These are phyloP conservation scores for Volvox carteri DNA, from an alignment of 163 green algal species.

Conservation along the genomic window DNA sequence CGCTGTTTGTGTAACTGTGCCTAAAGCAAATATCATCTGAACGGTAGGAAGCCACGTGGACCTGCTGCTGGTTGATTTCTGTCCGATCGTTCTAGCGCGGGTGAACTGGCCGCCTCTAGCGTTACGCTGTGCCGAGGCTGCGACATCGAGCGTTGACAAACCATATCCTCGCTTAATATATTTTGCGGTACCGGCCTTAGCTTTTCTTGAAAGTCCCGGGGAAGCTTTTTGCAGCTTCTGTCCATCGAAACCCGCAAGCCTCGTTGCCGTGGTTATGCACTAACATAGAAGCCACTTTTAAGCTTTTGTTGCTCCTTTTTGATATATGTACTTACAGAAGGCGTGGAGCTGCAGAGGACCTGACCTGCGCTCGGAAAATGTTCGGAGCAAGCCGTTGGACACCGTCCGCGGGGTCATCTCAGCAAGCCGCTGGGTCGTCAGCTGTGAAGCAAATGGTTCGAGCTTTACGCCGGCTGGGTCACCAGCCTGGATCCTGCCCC, in stretches of 20 bases:
- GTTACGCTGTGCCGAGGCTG: background rate
- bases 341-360: background rate
- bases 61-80: background rate
- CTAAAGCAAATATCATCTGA: background rate
- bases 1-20: background rate
- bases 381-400: slow-evolving; percentile 15
- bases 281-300: no score
- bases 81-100: slow-evolving; percentile 2
- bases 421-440: background rate
- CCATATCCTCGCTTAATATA: no score
- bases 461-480: background rate
- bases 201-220: no score
- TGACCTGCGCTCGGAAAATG: slow-evolving; percentile 2
- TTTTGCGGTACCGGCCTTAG: no score
- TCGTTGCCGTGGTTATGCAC: no score
- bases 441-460: background rate
- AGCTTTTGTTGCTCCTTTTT: no score
- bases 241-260: background rate
- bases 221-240: slow-evolving; percentile 9
- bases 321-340: background rate
- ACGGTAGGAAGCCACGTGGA: background rate
- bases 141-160: background rate
- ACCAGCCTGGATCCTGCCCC: background rate
- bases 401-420: background rate
- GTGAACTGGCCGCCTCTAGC: slow-evolving; percentile 22